Base-by-base conservation (phyloP, 805 yeast species). In the Hanseniaspora valbyensis region DNA sequence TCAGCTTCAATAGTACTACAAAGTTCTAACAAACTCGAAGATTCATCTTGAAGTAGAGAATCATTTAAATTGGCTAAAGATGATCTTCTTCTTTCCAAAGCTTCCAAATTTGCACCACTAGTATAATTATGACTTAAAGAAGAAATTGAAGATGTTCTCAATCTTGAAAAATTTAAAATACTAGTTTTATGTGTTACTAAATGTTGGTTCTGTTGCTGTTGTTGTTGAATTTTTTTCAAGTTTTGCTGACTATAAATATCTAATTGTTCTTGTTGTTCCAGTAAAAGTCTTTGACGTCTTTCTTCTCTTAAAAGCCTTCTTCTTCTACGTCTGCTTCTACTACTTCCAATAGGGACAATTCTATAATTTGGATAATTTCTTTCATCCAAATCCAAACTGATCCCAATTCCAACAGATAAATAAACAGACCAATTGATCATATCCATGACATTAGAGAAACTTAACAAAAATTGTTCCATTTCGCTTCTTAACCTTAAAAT, bases 351-450 rank as follows among this genome's bases (percentile, higher is more conserved):
- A 5, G 95, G 95, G 14, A 85, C 87, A 0, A 90, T 80, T 59
- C 92, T 73, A 60, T 81, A 87, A 39, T 72, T 74, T 12, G 95
- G 96, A 61, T 78, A 65, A 44, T 77, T 80, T 43, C 97, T 73
- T 42, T 76, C 73, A 30, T 74, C 78, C 21, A 90, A 61, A 55
- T 92, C 96, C 45, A 88, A 69, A 2, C 95, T 71, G 29, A 89
- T 76, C 57, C 84, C 92, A 45, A 81, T 81, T 0, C 92, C 96
- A 10, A 80, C 74, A 50, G 77, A 76, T 16, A 92, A 53, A 41
- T 78, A 80, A 58, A 76, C 72, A 53, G 85, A 75, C 96, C 96
- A 90, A 37, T 76, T 76, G 46, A 90, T 76, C 72, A 87, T 73
- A 33, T 78, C 81, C 57, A 77, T 78, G 3, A 81, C 73, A 38